phyloP scores from a whole-genome alignment of 139 green algal genomes.

The Picocystis salinarum region DNA sequence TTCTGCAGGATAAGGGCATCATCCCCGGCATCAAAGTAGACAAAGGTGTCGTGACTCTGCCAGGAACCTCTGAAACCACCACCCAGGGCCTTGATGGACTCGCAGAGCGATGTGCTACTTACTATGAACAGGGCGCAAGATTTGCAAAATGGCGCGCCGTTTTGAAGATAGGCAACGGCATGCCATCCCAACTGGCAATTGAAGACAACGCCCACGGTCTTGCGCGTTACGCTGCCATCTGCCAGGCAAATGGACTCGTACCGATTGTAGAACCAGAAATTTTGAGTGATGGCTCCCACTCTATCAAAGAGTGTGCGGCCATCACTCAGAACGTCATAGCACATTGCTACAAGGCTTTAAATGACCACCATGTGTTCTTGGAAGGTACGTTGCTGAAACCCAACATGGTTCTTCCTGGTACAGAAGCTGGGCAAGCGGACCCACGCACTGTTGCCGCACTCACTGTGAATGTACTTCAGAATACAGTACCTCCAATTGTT shows the following conservation, averaged over 20 bases:
- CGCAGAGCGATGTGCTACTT: slow-evolving; percentile 34
- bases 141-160: slow-evolving; percentile 94
- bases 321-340: slow-evolving; percentile 30
- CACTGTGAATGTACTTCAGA: slow-evolving; percentile 16
- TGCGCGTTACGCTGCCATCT: slow-evolving; percentile 72
- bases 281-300: slow-evolving; percentile 74
- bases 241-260: slow-evolving; percentile 62
- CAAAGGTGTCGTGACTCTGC: slow-evolving; percentile 56
- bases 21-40: slow-evolving; percentile 65
- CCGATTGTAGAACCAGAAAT: slow-evolving; percentile 94
- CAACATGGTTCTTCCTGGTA: slow-evolving; percentile 35
- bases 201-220: slow-evolving; percentile 63
- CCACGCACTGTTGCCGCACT: too few relatives aligned
- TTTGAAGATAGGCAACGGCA: slow-evolving; percentile 37
- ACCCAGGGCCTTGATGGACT: slow-evolving; percentile 55
- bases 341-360: slow-evolving; percentile 23
- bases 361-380: slow-evolving; percentile 35
- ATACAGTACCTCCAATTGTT: slow-evolving; percentile 22
- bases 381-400: slow-evolving; percentile 26
- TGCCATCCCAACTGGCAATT: slow-evolving; percentile 41
- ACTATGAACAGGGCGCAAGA: slow-evolving; percentile 53
- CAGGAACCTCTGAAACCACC: slow-evolving; percentile 53
- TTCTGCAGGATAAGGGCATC: slow-evolving; percentile 37
- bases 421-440: too few relatives aligned
- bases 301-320: slow-evolving; percentile 31